Base-by-base conservation (phyloP, 306 rosid genomes). In the Lathyrus aphaca region DNA sequence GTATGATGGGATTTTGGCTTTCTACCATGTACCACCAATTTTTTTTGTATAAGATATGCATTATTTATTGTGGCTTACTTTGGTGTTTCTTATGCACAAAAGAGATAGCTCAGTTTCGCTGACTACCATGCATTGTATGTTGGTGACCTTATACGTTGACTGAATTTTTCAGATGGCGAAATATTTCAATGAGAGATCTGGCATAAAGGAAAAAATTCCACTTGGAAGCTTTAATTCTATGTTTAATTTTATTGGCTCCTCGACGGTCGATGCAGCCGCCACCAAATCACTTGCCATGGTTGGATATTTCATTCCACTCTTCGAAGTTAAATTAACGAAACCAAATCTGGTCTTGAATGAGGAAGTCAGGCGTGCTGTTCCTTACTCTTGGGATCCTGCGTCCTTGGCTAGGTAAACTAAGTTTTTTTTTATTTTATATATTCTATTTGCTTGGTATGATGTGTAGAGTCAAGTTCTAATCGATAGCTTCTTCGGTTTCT, bases 211-310 rank as follows among this genome's bases (percentile, higher is more conserved):
- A 44, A 16, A 66, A 46, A 80, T 83, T 80, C 96, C 98, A 11
- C 87, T 92, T 49, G 98, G 98, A 79, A 90, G 96, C 82, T 92
- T 92, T 78, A 90, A 92, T 82, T 82, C 96, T 40, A 88, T 88
- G 98, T 92, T 89, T 85, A 92, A 90, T 79, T 92, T 92, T 77
- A 92, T 96, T 4, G 96, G 98, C 70, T 86, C 88, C 30, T 88
- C 88, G 89, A 87, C 82, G 84, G 82, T 83, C 40, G 98, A 92
- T 68, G 96, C 88, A 10, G 86, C 96, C 42, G 66, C 89, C 37
- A 90, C 98, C 53, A 92, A 92, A 88, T 89, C 96, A 70, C 98
- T 92, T 80, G 91, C 96, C 15, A 80, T 92, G 96, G 83, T 92
- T 74, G 98, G 98, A 79, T 83, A 77, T 80, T 79, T 77, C 69